Evolutionary conservation across 495 filamentous ascomycete genomes (phyloP), one percentile per base, ranked within the genome.

Genomic region (Aspergillus avenaceus): DNA sequence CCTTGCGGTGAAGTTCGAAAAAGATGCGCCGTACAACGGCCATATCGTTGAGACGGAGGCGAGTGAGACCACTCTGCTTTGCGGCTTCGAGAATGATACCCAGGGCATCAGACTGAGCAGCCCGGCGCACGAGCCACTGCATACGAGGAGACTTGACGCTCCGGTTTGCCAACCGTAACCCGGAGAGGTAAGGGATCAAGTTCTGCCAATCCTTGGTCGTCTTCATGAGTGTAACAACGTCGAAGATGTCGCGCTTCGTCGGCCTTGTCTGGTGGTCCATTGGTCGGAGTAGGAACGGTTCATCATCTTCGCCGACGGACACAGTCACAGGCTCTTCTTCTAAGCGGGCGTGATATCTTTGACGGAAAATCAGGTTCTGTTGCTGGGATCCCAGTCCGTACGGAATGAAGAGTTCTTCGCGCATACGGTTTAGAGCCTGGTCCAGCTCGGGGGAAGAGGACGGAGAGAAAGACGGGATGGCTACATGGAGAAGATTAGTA

Each of bases 351-450:
- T 76, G 66, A 59, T 83, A 73, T 37, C 69, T 75, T 25, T 59
- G 34, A 22, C 70, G 69, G 71, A 74, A 80, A 47, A 87, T 69
- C 40, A 77, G 73, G 41, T 73, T 73, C 54, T 71, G 73, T 55
- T 87, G 83, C 2, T 67, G 69, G 11, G 50, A 42, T n/a, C 69
- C 57, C 3, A 91, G 79, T 55, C 81, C 80, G 7, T 67, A 56
- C 1, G 85, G 84, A 12, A 90, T 74, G 64, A 91, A 82, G 60
- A 86, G 67, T 40, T 83, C 73, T 49, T 77, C 57, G 50, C 84
- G 82, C 65, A 86, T 77, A n/a, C 57, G 70, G 47, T 62, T 50
- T 49, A 86, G 76, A 23, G 72, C 62, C 31, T 65, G 50, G 53
- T 83, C 70, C 47, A 85, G 67, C 56, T 83, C 69, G 27, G 67